Base-by-base conservation (phyloP, 2,329 filamentous ascomycete species). In the Dichotomopilus funicola region DNA sequence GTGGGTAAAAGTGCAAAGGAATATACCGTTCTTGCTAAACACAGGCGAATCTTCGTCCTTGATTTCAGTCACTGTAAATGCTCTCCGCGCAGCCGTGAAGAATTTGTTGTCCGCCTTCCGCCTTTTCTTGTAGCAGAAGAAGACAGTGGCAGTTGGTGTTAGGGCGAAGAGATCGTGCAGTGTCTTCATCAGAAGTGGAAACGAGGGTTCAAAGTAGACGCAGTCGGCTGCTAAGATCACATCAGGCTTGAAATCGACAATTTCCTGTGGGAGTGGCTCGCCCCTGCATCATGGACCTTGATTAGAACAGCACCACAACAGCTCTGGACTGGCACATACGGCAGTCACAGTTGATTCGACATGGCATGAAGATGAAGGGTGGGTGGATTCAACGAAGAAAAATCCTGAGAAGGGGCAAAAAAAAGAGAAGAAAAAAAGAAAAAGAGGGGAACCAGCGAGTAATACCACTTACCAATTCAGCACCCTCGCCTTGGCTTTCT, bases 191-290 rank as follows among this genome's bases (percentile, higher is more conserved):
- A 99, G 79, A 37, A 96, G 77, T 35, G 92, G 91, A 67, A 97
- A 97, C 1, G 94, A 89, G 2, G 92, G 91, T 71, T 97, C 94
- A 70, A 95, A 95, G 75, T 97, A 99, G 49, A 96, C 91, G 72
- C 92, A 97, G 71, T 97, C 94, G 42, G 91, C 92, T 3, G 94
- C 94, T n/a, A 97, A 79, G 54, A 99, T 85, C 54, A 96, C 77
- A 65, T 91, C 84, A 13, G 91, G 89, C 59, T 81, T 80, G 63
- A 77, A 75, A 53, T 77, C 71, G 51, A 77, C 63, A 44, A 86
- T 73, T 44, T 74, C 70, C 43, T 73, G 69, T 40, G 82, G 75
- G 46, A 87, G 73, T 51, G 80, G 73, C 60, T 85, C 78, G 55
- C 83, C 83, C 84, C 83, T 86, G 62, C 46, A 49, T 50, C 51